A percentile compares a stretch with the other conserved stretches of the same genome.
Conservation (phyloP, 1,284 basidiomycete species). For the Fomitopsis betulina region DNA sequence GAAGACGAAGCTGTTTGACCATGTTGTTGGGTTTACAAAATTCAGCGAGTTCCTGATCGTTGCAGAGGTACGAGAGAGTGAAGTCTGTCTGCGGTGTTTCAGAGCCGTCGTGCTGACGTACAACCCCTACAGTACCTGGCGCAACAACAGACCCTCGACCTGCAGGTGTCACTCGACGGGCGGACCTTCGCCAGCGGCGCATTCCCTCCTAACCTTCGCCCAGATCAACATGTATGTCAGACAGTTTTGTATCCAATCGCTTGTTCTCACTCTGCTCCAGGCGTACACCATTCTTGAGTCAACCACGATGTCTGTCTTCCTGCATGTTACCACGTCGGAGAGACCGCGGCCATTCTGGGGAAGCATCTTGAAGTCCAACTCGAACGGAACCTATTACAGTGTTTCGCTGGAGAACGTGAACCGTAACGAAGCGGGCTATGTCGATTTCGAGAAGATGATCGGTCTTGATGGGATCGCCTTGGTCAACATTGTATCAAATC, state of each 20-base stretch:
- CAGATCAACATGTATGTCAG: conserved; percentile 75
- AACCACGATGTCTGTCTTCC: conserved; percentile 87
- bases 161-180: conserved; percentile 93
- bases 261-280: conserved; percentile 29
- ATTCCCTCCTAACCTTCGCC: conserved; percentile 88
- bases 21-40: conserved; percentile 92
- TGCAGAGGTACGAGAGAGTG: conserved; percentile 64
- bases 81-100: not conserved
- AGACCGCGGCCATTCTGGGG: conserved; percentile 79
- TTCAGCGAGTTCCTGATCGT: conserved; percentile 96
- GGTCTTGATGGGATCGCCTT: conserved; percentile 95
- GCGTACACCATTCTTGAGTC: conserved; percentile 96
- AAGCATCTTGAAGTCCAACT: conserved; percentile 94
- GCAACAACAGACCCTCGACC: conserved; percentile 56
- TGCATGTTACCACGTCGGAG: conserved; percentile 92
- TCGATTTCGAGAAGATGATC: conserved; percentile 98
- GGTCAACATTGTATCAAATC: conserved; percentile 86
- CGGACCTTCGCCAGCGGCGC: conserved; percentile 77
- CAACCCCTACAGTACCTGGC: conserved; percentile 49
- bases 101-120: not conserved
- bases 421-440: conserved; percentile 81
- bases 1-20: conserved; percentile 77
- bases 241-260: not conserved
- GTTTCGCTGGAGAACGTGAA: conserved; percentile 87
- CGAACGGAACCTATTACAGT: conserved; percentile 96